phyloP scores from a whole-genome alignment of 306 rosid genomes.

The Fagus sylvatica region DNA sequence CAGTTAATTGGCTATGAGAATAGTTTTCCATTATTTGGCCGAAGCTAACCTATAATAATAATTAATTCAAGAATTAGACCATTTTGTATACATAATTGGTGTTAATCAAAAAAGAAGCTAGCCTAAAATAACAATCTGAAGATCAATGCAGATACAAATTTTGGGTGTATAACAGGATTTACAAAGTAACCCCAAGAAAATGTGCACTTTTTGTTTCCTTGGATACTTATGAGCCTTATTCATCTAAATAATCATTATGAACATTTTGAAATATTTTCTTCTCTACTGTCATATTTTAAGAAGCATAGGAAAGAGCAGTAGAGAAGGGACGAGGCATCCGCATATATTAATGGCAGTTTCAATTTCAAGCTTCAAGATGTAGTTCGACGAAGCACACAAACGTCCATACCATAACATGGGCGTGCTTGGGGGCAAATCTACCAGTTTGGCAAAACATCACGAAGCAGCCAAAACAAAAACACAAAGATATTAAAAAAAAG shows the following conservation, averaged over 20 bases:
- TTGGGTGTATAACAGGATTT: not conserved
- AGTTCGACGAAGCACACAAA: not conserved
- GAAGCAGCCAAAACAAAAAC: not conserved
- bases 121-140: not conserved
- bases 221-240: too few relatives aligned
- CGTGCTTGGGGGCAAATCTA: not conserved
- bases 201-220: not conserved
- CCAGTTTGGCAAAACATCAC: constrained; percentile 4
- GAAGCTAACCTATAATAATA: not conserved
- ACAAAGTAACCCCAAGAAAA: not conserved
- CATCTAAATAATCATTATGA: too few relatives aligned
- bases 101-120: too few relatives aligned
- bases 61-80: too few relatives aligned
- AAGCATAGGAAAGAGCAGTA: not conserved
- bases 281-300: not conserved
- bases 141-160: not conserved
- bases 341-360: not conserved
- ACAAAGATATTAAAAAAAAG: too few relatives aligned
- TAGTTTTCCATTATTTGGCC: not conserved
- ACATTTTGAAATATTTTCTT: too few relatives aligned
- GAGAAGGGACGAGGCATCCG: not conserved
- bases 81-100: too few relatives aligned
- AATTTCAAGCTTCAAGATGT: not conserved
- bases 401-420: not conserved
- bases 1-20: not conserved